Conservation (phyloP, 2,329 filamentous ascomycete species). For the Pseudopyricularia cyperi region DNA sequence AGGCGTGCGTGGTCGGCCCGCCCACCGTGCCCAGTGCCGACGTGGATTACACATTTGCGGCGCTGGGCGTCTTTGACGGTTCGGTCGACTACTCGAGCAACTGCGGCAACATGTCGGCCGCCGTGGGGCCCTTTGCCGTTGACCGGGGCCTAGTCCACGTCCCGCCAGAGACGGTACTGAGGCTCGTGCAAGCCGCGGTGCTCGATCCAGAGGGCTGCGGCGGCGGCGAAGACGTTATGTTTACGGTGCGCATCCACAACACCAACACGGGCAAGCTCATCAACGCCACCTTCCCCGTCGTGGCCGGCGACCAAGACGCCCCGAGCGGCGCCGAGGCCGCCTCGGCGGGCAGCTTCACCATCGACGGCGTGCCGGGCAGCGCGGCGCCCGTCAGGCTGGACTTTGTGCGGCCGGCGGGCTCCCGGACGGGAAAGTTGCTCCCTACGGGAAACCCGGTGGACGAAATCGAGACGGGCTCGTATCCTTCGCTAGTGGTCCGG, state of each 20-base stretch:
- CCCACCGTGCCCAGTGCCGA: constrained; percentile 36
- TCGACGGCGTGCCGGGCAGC: constrained; percentile 26
- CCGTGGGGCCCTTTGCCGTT: constrained; percentile 53
- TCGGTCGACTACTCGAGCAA: constrained; percentile 55
- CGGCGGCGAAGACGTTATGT: background rate
- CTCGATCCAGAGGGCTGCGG: background rate
- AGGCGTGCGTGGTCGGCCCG: constrained; percentile 52
- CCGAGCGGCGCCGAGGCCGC: constrained; percentile 23
- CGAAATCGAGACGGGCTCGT: constrained; percentile 12
- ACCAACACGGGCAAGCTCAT: constrained; percentile 54
- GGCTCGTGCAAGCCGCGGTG: background rate
- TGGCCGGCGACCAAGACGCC: constrained; percentile 11
- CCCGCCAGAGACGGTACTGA: background rate
- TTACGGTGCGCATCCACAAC: constrained; percentile 49
- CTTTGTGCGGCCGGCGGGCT: constrained; percentile 25
- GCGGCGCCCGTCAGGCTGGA: constrained; percentile 20
- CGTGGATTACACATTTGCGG: constrained; percentile 60
- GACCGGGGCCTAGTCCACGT: constrained; percentile 29
- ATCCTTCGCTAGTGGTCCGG: constrained; percentile 10
- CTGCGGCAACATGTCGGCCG: constrained; percentile 62
- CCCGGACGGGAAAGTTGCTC: constrained; percentile 24
- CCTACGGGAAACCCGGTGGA: constrained; percentile 24
- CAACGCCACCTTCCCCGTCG: constrained; percentile 18
- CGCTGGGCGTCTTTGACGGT: constrained; percentile 49
- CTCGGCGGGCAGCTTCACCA: constrained; percentile 18